These are phyloP conservation scores for Candida gigantensis DNA, from an alignment of 1,139 yeast genomes.

Conservation along the genomic window DNA sequence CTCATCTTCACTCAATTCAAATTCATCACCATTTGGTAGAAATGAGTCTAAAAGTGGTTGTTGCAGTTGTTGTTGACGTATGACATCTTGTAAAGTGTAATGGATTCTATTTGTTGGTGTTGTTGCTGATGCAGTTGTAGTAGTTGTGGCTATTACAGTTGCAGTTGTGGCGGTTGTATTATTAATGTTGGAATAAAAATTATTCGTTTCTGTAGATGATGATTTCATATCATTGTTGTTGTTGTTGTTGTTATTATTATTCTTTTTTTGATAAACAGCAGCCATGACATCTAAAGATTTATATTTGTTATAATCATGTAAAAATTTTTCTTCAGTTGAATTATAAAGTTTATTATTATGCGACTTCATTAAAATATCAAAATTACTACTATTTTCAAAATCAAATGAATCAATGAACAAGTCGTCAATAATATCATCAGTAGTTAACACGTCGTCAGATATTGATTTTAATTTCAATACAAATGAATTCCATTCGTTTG, in stretches of 20 bases:
- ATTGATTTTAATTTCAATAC: constrained; percentile 34
- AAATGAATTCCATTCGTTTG: constrained; percentile 37
- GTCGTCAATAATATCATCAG: constrained; percentile 44
- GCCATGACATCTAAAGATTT: constrained; percentile 40
- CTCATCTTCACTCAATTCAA: constrained; percentile 11
- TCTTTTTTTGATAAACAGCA: constrained; percentile 13
- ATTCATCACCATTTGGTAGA: constrained; percentile 5
- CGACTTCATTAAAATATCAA: constrained; percentile 24
- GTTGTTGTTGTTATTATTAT: constrained; percentile 11
- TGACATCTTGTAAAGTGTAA: constrained; percentile 28
- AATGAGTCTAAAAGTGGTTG: constrained; percentile 5
- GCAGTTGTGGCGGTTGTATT: too few relatives aligned
- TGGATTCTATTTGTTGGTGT: neutral
- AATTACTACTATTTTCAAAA: constrained; percentile 24
- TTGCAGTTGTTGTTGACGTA: constrained; percentile 20
- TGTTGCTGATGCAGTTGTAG: too few relatives aligned
- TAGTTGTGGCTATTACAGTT: too few relatives aligned
- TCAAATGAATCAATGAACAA: constrained; percentile 41
- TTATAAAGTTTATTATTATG: constrained; percentile 20
- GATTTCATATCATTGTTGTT: too few relatives aligned
- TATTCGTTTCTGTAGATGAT: too few relatives aligned
- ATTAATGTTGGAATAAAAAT: neutral
- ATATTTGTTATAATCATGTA: constrained; percentile 33
- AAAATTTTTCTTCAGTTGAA: constrained; percentile 33
- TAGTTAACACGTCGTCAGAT: constrained; percentile 44